Evolutionary conservation across 768 basidiomycete genomes (phyloP).

Genomic region (Leccinum rimulosum): DNA sequence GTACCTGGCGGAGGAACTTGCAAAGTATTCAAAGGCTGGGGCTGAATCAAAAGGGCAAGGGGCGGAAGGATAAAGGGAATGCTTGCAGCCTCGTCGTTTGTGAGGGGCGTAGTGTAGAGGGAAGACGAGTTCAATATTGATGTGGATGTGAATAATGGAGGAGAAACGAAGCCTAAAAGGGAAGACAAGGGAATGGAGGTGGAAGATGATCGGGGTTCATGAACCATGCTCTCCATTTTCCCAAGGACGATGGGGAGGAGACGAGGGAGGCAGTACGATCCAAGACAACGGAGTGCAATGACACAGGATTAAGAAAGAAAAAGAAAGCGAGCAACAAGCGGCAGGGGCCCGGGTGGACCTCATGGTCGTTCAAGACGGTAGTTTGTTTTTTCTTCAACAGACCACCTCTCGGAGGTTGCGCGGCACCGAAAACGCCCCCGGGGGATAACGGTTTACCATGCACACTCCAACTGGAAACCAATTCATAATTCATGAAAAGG

Average conservation of each 20-base stretch:
- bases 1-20: constrained; percentile 75
- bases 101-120: constrained; percentile 26
- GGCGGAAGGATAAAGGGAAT: constrained; percentile 68
- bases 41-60: constrained; percentile 53
- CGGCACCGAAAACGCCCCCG: background rate
- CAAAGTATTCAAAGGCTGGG: constrained; percentile 72
- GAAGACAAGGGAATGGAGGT: constrained; percentile 67
- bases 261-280: constrained; percentile 76
- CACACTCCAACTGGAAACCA: background rate
- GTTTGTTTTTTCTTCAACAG: background rate
- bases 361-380: constrained; percentile 23
- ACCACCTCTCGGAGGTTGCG: background rate
- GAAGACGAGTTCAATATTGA: constrained; percentile 10
- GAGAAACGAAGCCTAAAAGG: constrained; percentile 21
- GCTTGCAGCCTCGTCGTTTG: constrained; percentile 44
- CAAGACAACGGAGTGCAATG: constrained; percentile 64
- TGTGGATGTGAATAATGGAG: constrained; percentile 10
- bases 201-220: constrained; percentile 76
- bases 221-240: constrained; percentile 68
- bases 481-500: background rate
- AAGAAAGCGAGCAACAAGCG: no score
- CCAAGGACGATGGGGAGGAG: constrained; percentile 78
- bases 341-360: constrained; percentile 7
- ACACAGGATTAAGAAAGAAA: constrained; percentile 33
- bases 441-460: background rate